Conservation (phyloP, 768 basidiomycete genomes). For the Trichaptum fuscoviolaceum region DNA sequence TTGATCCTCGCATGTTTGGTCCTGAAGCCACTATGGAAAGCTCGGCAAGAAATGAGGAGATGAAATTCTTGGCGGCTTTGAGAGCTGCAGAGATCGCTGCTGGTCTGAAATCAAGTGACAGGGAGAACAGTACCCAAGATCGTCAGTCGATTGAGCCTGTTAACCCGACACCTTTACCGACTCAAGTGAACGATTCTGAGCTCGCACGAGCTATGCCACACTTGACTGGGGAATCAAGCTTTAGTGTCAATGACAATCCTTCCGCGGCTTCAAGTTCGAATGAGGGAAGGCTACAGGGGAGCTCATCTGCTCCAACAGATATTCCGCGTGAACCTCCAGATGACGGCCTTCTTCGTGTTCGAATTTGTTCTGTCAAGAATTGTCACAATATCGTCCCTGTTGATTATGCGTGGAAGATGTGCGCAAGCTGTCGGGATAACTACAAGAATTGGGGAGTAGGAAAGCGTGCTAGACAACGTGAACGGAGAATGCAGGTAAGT, state of each 20-base stretch:
- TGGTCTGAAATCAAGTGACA: background rate
- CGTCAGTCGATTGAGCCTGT: background rate
- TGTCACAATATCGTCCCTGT: background rate
- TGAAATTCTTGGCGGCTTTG: background rate
- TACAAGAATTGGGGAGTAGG: background rate
- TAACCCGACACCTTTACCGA: background rate
- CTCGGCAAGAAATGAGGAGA: background rate
- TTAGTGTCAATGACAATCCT: background rate
- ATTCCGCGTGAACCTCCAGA: background rate
- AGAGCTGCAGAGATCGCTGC: background rate
- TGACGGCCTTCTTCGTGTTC: constrained; percentile 2
- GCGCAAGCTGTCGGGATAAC: background rate
- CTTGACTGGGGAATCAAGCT: background rate
- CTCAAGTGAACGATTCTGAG: background rate
- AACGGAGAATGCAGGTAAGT: background rate
- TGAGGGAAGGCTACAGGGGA: background rate
- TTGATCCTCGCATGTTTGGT: constrained; percentile 3
- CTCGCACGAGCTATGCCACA: background rate
- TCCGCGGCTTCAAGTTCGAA: background rate
- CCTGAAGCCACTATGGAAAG: background rate
- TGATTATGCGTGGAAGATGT: constrained; percentile 4
- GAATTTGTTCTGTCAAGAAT: constrained; percentile 3
- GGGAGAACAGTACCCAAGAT: background rate
- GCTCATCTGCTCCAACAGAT: background rate
- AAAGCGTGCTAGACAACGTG: background rate